Base-by-base conservation (phyloP, 768 basidiomycete species). In the Mycena indigotica region DNA sequence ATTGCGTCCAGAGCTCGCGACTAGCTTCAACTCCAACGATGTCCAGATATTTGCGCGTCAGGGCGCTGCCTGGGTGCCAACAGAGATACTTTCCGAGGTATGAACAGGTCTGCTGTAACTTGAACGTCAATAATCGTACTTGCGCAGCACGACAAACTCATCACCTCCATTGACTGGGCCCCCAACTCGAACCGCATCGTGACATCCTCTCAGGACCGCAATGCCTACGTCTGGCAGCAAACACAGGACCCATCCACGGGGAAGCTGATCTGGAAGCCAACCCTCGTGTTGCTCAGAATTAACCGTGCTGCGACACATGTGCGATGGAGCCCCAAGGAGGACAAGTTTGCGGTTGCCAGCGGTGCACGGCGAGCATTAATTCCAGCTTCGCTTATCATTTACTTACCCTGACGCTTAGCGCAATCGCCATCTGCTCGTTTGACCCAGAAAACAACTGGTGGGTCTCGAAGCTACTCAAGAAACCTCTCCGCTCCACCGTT, bases 371-470 rank as follows among this genome's bases (percentile, higher is more conserved):
- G 65, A 19, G 76, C 65, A 23, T 55, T 28, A 28, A 2, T 1
- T 17, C 23, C 12, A 38, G 19, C 21, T 5, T 2, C 8, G 16
- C 4, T 50, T 26, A 44, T 54, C 49, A 10, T 45, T 46, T 39
- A 19, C 8, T 15, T 13, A 3, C 28, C 51, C 6, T 38, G 21
- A 21, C 39, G n/a, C n/a, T n/a, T n/a, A 93, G 96, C 38, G 91
- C 95, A 30, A 95, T 98, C 66, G 93, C 95, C 12, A 84, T 99
- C 49, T 99, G 97, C 71, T 95, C 92, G 17, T 99, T 97, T 68
- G 97, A 99, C 70, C 81, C 90, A 10, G 97, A 99, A 77, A 95
- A 91, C 75, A 91, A 99, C 72, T 99, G 97, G 97, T 99, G 97
- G 97, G 93, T 97, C 3, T 88, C 95, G 17, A 94, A 93, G 70